These are phyloP conservation scores for Coprinopsis marcescibilis DNA, from an alignment of 768 basidiomycete species.

Conservation along the genomic window DNA sequence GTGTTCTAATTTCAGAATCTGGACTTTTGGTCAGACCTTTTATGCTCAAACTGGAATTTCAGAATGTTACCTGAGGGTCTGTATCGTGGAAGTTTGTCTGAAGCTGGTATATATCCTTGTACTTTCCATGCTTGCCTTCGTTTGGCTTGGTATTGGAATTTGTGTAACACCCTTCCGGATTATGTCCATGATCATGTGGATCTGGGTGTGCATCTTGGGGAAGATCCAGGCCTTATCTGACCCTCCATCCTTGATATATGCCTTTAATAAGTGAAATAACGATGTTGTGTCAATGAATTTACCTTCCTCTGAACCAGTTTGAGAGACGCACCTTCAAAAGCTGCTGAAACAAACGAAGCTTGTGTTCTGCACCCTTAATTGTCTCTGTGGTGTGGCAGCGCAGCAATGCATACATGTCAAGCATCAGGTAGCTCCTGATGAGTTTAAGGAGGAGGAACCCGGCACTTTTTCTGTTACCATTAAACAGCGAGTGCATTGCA, in stretches of 20 bases:
- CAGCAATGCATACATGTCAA: conserved; percentile 23
- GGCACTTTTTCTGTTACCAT: neutral
- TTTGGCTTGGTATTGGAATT: conserved; percentile 7
- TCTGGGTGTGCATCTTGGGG: conserved; percentile 29
- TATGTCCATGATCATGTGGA: conserved; percentile 30
- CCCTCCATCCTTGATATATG: too few relatives aligned
- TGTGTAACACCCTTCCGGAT: conserved; percentile 23
- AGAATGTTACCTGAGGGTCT: conserved; percentile 2
- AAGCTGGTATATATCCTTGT: neutral
- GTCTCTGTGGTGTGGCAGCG: conserved; percentile 29
- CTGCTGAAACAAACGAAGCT: conserved; percentile 14
- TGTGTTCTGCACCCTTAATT: conserved; percentile 16
- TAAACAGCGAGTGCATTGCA: conserved; percentile 16
- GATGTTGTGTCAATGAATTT: neutral
- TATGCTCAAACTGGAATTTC: too few relatives aligned
- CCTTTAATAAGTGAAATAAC: neutral
- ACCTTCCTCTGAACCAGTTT: neutral
- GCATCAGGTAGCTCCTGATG: conserved; percentile 21
- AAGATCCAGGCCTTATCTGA: conserved; percentile 28
- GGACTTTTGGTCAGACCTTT: too few relatives aligned
- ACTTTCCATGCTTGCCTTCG: conserved; percentile 4
- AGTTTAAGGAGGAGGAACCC: neutral
- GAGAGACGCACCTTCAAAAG: conserved; percentile 19
- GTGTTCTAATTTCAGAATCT: too few relatives aligned
- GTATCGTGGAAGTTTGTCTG: conserved; percentile 8